phyloP scores from a whole-genome alignment of 2,329 filamentous ascomycete species.

The Lecanosticta acicola region DNA sequence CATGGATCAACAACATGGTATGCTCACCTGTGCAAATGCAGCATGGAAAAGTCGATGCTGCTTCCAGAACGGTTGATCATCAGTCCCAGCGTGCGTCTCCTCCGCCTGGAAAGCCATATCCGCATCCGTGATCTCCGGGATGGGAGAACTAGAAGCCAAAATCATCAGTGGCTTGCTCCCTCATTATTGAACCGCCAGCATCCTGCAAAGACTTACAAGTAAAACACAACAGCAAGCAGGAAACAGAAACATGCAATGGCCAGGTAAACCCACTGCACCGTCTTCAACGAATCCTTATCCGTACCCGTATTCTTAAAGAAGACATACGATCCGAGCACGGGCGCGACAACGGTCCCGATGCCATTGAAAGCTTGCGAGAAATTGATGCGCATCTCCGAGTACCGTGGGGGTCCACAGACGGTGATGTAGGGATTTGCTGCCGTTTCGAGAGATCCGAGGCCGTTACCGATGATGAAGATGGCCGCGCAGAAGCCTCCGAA shows the following conservation, averaged over 20 bases:
- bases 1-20: no score
- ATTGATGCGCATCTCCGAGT: constrained; percentile 55
- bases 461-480: constrained; percentile 52
- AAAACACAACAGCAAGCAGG: constrained; percentile 53
- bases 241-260: constrained; percentile 58
- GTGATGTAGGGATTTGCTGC: constrained; percentile 52
- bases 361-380: constrained; percentile 56
- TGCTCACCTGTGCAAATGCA: constrained; percentile 63
- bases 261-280: constrained; percentile 61
- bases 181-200: no score
- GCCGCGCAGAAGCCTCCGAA: constrained; percentile 58
- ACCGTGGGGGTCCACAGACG: constrained; percentile 55
- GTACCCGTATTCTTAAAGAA: constrained; percentile 55
- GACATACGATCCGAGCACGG: constrained; percentile 55
- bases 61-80: constrained; percentile 49
- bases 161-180: constrained; percentile 1
- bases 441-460: constrained; percentile 53
- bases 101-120: constrained; percentile 54
- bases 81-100: constrained; percentile 25
- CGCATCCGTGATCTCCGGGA: constrained; percentile 55
- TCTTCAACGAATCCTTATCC: constrained; percentile 47
- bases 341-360: constrained; percentile 54
- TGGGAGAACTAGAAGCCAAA: constrained; percentile 36
- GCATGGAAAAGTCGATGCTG: constrained; percentile 72
- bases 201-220: constrained; percentile 36